phyloP scores from a whole-genome alignment of 768 basidiomycete species.

The Porphyrellus cyaneotinctus region DNA sequence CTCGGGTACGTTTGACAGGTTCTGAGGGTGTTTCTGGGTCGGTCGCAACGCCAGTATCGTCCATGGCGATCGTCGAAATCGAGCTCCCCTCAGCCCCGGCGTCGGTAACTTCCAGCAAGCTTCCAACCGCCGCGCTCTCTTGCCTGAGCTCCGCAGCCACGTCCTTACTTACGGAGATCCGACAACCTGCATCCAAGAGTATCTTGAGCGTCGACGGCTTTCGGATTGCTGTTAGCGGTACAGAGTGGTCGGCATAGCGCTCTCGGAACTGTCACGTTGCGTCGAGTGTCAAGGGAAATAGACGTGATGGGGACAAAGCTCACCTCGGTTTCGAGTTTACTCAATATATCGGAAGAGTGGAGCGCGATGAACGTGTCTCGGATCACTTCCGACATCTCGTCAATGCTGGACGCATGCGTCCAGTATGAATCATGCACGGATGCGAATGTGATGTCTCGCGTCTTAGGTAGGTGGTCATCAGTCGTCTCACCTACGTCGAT shows the following conservation, averaged over 20 bases:
- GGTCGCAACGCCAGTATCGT: constrained; percentile 2
- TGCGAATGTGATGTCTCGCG: constrained; percentile 77
- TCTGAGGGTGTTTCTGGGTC: not conserved
- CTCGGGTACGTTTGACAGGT: constrained; percentile 12
- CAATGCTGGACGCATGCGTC: constrained; percentile 88
- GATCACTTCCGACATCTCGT: constrained; percentile 85
- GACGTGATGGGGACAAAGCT: constrained; percentile 11
- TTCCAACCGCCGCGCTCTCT: constrained; percentile 24
- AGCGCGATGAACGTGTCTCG: constrained; percentile 91
- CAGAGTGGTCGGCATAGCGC: constrained; percentile 70
- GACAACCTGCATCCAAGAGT: constrained; percentile 43
- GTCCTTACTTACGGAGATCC: constrained; percentile 39
- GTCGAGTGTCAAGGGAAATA: not conserved
- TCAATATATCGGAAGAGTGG: constrained; percentile 83
- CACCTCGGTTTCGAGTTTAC: constrained; percentile 70
- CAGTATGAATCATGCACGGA: constrained; percentile 99
- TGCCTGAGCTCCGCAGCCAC: constrained; percentile 31
- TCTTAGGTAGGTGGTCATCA: constrained; percentile 37
- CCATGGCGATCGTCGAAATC: constrained; percentile 24
- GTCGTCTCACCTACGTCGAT: not conserved
- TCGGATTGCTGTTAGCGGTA: constrained; percentile 53
- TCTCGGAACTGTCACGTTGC: constrained; percentile 52
- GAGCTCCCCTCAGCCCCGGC: constrained; percentile 34
- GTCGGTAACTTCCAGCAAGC: constrained; percentile 39
- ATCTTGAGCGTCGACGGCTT: constrained; percentile 35